Base-by-base conservation (phyloP, 1,284 basidiomycete genomes). In the Rhodotorula glutinis region DNA sequence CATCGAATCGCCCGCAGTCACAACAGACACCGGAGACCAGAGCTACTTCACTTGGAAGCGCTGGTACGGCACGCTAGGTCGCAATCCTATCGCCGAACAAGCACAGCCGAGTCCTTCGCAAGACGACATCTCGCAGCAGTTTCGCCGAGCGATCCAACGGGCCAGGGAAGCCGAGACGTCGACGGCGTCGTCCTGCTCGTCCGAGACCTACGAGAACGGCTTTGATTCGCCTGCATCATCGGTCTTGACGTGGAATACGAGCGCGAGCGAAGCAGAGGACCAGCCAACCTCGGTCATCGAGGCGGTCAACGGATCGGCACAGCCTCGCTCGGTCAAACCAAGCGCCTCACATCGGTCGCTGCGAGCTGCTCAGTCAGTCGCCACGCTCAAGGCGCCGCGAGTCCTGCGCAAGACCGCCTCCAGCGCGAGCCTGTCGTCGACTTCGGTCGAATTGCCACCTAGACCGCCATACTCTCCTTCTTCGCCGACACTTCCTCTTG, bases 41-140 rank as follows among this genome's bases (percentile, higher is more conserved):
- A 52, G 61, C 29, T 62, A 57, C 29, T 62, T 62, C 61, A 57
- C 40, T 47, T 62, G 46, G 54, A n/a, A 40, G 17, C 38, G 61
- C 44, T 62, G 61, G 61, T 62, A 62, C 47, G 54, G 47, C 52
- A 8, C 59, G 11, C 56, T 23, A 19, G 19, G 19, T 11, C 40
- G 27, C 19, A 27, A 23, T 4, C n/a, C 43, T 17, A 23, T 33
- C 8, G 13, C n/a, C 3, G 30, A 13, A 30, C 29, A 14, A 0
- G 16, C 8, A 3, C 43, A 14, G 8, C n/a, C 25, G 0, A 14
- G 21, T 3, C 44, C 53, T 3, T 5, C 53, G 11, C 23, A 46
- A 13, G 60, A 51, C 21, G 60, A 62, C 16, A 38, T 62, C 38
- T 56, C 53, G 33, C 46, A 54, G 29, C 46, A 51, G 19, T 54